These are phyloP conservation scores for Arabidopsis suecica DNA, from an alignment of 345 rosid genomes.

Conservation along the genomic window DNA sequence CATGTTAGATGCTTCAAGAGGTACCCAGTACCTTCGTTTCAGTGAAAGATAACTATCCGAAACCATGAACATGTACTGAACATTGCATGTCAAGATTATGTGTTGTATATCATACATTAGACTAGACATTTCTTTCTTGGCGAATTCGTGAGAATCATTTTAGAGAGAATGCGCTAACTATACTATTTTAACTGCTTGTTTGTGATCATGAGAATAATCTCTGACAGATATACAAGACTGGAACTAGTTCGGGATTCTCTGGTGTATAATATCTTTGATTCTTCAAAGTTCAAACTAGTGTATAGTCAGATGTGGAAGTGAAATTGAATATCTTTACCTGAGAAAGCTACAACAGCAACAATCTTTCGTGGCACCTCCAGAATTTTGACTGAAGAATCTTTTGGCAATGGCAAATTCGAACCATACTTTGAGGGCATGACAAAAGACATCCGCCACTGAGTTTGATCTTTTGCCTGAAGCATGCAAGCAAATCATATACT, in stretches of 20 bases:
- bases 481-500: no score
- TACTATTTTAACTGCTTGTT: no score
- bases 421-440: slow-evolving; percentile 92
- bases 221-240: neutral
- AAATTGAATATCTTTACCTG: slow-evolving; percentile 57
- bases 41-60: neutral
- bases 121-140: no score
- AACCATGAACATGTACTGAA: slow-evolving; percentile 1
- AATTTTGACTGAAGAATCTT: slow-evolving; percentile 75
- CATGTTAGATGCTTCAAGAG: slow-evolving; percentile 1
- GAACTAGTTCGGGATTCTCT: neutral
- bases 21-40: no score
- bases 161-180: no score
- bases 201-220: neutral
- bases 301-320: slow-evolving; percentile 5
- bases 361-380: slow-evolving; percentile 70
- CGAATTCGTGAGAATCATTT: no score
- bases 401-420: slow-evolving; percentile 71
- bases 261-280: slow-evolving; percentile 5
- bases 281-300: slow-evolving; percentile 18
- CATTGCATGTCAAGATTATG: neutral
- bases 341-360: slow-evolving; percentile 80
- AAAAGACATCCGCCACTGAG: slow-evolving; percentile 91
- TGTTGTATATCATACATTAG: no score
- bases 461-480: slow-evolving; percentile 59